Evolutionary conservation across 2,329 filamentous ascomycete genomes (phyloP).

Genomic region (Neofusicoccum ribis): DNA sequence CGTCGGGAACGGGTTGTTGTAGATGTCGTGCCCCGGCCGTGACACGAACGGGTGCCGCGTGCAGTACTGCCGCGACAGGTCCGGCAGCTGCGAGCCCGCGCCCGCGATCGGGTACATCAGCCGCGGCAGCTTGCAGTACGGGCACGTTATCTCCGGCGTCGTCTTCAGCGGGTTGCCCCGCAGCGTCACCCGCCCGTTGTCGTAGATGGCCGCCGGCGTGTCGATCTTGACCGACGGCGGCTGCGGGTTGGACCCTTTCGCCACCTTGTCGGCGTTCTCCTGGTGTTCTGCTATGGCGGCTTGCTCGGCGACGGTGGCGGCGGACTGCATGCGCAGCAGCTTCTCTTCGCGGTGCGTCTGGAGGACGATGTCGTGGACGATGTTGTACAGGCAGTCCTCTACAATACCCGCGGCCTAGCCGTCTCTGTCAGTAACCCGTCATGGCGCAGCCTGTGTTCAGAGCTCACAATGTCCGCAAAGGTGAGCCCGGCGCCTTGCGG

Average conservation of each 20-base stretch:
- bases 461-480: slow-evolving; percentile 18
- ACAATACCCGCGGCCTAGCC: slow-evolving; percentile 53
- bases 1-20: slow-evolving; percentile 77
- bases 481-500: slow-evolving; percentile 5
- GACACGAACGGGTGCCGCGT: slow-evolving; percentile 77
- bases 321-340: slow-evolving; percentile 66
- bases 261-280: slow-evolving; percentile 58
- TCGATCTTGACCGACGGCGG: slow-evolving; percentile 54
- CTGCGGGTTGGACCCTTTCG: slow-evolving; percentile 45
- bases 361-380: slow-evolving; percentile 73
- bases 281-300: slow-evolving; percentile 38
- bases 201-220: slow-evolving; percentile 68
- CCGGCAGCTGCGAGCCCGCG: slow-evolving; percentile 66
- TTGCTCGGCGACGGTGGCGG: slow-evolving; percentile 49
- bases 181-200: slow-evolving; percentile 67
- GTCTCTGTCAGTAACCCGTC: background rate
- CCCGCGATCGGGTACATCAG: slow-evolving; percentile 72
- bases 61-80: slow-evolving; percentile 65
- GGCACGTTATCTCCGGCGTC: slow-evolving; percentile 70
- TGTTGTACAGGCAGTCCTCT: slow-evolving; percentile 73
- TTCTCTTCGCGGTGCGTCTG: slow-evolving; percentile 79
- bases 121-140: slow-evolving; percentile 72
- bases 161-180: slow-evolving; percentile 73
- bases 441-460: background rate
- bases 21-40: slow-evolving; percentile 75